A percentile compares a stretch with the other conserved stretches of the same genome.
phyloP scores from a whole-genome alignment of 2,329 filamentous ascomycete genomes.

The Pseudogymnoascus sp. region DNA sequence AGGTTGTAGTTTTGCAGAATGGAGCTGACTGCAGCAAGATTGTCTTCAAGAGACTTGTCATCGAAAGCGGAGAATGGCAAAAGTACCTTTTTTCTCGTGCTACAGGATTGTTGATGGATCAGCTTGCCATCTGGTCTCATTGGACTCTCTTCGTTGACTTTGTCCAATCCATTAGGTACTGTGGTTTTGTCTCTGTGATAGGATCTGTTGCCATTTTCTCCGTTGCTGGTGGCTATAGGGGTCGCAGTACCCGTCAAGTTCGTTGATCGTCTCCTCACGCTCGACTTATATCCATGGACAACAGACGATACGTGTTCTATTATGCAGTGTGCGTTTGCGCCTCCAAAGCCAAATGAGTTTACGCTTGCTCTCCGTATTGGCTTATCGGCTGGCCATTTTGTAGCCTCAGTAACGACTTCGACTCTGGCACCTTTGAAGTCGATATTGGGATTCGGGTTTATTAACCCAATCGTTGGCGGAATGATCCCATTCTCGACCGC shows the following conservation, averaged over 20 bases:
- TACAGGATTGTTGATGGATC: not conserved
- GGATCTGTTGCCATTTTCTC: not conserved
- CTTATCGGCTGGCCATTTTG: not conserved
- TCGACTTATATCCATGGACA: not conserved
- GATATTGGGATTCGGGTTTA: constrained; percentile 20
- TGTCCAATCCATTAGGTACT: not conserved
- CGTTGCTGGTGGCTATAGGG: not conserved
- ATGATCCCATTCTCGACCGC: constrained; percentile 27
- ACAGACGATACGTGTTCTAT: constrained; percentile 6
- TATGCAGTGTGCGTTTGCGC: constrained; percentile 41
- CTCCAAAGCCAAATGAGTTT: constrained; percentile 35
- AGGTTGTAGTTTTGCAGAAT: not conserved
- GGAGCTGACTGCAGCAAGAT: not conserved
- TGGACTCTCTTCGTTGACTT: not conserved
- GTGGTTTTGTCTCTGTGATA: not conserved
- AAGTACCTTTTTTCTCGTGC: not conserved
- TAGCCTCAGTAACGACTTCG: no score
- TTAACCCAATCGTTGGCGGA: constrained; percentile 26
- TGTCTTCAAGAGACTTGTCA: not conserved
- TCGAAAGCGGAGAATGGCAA: not conserved
- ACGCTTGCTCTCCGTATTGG: constrained; percentile 14
- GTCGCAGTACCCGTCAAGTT: not conserved
- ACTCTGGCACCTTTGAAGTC: not conserved
- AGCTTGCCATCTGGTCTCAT: not conserved
- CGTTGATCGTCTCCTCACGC: not conserved